Evolutionary conservation across 2,329 filamentous ascomycete genomes (phyloP).

Genomic region (Stachybotrys echinatus): DNA sequence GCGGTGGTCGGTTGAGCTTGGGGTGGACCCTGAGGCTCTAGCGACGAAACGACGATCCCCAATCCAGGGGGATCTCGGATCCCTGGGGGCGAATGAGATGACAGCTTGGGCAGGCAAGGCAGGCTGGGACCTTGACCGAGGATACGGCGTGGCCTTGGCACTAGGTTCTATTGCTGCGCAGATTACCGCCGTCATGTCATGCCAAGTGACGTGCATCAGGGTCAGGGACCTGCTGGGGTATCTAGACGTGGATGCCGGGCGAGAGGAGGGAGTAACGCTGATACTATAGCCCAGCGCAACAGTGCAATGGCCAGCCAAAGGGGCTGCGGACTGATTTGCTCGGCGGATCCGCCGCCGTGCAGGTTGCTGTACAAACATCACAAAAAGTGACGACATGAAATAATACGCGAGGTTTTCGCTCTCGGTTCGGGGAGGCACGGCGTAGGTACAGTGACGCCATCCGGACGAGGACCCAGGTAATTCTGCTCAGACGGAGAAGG

Average conservation of each 20-base stretch:
- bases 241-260: no score
- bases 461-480: no score
- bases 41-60: background rate
- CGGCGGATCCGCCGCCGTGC: background rate
- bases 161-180: background rate
- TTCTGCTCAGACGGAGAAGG: no score
- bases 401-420: background rate
- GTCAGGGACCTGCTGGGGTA: no score
- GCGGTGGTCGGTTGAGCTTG: background rate
- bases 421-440: no score
- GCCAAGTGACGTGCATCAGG: background rate
- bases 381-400: background rate
- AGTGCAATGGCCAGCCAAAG: no score
- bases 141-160: background rate
- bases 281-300: no score
- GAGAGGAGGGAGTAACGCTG: no score
- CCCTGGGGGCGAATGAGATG: background rate
- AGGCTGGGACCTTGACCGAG: no score
- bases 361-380: background rate
- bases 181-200: background rate
- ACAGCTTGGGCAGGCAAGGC: background rate
- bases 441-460: background rate
- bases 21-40: constrained; percentile 21
- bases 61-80: background rate
- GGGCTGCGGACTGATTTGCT: background rate